Base-by-base conservation (phyloP, 2,329 filamentous ascomycete genomes). In the Erysiphe pulchra region DNA sequence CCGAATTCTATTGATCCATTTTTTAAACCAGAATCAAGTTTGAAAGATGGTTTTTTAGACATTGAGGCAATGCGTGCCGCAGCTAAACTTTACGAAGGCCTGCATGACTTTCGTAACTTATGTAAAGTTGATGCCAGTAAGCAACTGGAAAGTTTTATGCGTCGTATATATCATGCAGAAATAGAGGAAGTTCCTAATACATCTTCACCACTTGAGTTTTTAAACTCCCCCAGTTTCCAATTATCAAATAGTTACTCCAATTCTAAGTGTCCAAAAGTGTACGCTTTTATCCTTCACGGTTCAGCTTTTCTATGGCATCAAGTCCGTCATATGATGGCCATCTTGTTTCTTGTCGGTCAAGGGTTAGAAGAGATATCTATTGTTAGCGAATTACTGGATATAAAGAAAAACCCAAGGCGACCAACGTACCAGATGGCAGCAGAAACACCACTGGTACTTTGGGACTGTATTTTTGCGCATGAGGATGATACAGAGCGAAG, bases 261-360 rank as follows among this genome's bases (percentile, higher is more conserved):
- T 32, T 14, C 16, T 10, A 45, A 42, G 1, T 43, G 43, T 45
- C 57, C 75, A 7, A 81, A 83, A 56, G 71, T 94, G 13, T 95
- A 92, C 63, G 77, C 79, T 50, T 92, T 98, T 61, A 77, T 79
- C 47, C 75, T 98, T 37, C 75, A 86, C 53, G 90, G 90, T 17
- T 85, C 80, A 8, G 90, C 86, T 1, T 98, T 98, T 61, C 64
- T 98, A 42, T 98, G 90, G 90, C 90, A 98, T 63, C 90, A 98
- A 63, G 92, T 98, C 53, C 77, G 90, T 20, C 83, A 87, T 64
- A 86, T 98, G 73, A 77, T 92, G n/a, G 74, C 78, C 14, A 67
- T 95, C 7, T 66, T 98, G n/a, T 95, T 98, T 65, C 67, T 90
- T 11, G 76, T 95, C 9, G 90, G 83, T 28, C 90, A 98, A 62